Conservation (phyloP, 257 asterid genomes). For the Cordia subcordata region DNA sequence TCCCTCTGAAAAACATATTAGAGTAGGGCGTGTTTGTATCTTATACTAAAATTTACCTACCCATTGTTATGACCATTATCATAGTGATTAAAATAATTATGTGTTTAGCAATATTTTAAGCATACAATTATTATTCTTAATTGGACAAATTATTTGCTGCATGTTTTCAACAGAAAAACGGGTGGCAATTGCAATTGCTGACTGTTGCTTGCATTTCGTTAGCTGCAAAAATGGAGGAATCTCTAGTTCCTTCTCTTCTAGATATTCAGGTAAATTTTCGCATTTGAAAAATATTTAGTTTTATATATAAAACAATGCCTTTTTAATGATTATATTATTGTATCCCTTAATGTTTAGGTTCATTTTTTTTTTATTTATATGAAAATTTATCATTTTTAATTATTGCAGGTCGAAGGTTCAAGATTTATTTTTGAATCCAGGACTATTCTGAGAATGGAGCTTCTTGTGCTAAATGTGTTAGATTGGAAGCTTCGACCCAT, state of each 20-base stretch:
- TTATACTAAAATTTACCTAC: too few species aligned
- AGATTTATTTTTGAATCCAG: constrained; percentile 68
- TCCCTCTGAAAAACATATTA: too few species aligned
- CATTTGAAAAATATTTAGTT: not conserved
- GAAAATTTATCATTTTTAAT: not conserved
- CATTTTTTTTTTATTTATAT: too few species aligned
- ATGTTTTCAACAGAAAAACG: constrained; percentile 50
- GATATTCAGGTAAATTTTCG: constrained; percentile 66
- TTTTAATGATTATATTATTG: too few species aligned
- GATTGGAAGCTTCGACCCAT: constrained; percentile 88
- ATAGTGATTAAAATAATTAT: not conserved
- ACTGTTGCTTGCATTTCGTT: constrained; percentile 88
- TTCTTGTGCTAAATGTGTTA: constrained; percentile 67
- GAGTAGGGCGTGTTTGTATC: too few species aligned
- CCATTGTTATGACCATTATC: not conserved
- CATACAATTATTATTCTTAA: not conserved
- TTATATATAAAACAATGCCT: too few species aligned
- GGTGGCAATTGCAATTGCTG: constrained; percentile 92
- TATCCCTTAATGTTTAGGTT: too few species aligned
- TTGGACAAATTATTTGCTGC: constrained; percentile 6
- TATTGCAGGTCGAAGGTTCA: constrained; percentile 65
- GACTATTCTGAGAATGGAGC: constrained; percentile 78
- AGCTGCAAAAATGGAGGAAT: constrained; percentile 99
- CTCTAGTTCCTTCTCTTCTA: constrained; percentile 84
- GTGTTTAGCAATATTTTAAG: too few species aligned